Evolutionary conservation across 108 stramenopile species (phyloP), one percentile per base, ranked within the genome.

Genomic region (Pelagomonas calceolata): DNA sequence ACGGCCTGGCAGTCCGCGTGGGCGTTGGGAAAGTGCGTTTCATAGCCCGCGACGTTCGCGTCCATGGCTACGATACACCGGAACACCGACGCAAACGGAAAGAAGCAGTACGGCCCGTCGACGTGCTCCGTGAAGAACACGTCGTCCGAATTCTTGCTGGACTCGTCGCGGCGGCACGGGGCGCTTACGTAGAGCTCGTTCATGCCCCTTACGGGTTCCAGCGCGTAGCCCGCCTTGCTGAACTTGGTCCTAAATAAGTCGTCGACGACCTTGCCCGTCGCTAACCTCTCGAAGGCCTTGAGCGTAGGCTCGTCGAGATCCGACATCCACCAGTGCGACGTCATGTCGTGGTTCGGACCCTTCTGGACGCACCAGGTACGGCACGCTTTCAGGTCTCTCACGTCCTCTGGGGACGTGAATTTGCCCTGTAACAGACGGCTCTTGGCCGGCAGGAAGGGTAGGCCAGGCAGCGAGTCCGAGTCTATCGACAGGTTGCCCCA

Each of bases 121-220:
- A 73, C 67, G 72, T 80, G 79, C 39, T 70, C 34, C 44, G 70
- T 72, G 70, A 37, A 73, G 76, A 80, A 80, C 30, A 80, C 76
- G 64, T 72, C 44, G 79, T 80, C 79, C 15, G 72, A 73, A 45
- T 36, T 76, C 34, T 36, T 68, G 35, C 69, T 44, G 26, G 37
- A 73, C 51, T 16, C 51, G 30, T 36, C 44, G 31, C 69, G 51
- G 30, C 32, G 9, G 32, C 12, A 14, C 30, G 79, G 79, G 14
- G 71, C 74, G 30, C 70, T 64, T 26, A 80, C 72, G 72, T 80
- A 80, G 35, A 80, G 70, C 71, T 80, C 79, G 73, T 80, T 77
- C 79, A 80, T 80, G 36, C 79, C 79, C 17, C 36, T 9, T n/a
- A 80, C 63, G 26, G 36, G 26, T 3, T 68, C 72, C 17, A 80